A percentile compares a stretch with the other conserved stretches of the same genome.
These are phyloP conservation scores for Cordyceps cateniannulata DNA, from an alignment of 2,329 filamentous ascomycete genomes.

Conservation along the genomic window DNA sequence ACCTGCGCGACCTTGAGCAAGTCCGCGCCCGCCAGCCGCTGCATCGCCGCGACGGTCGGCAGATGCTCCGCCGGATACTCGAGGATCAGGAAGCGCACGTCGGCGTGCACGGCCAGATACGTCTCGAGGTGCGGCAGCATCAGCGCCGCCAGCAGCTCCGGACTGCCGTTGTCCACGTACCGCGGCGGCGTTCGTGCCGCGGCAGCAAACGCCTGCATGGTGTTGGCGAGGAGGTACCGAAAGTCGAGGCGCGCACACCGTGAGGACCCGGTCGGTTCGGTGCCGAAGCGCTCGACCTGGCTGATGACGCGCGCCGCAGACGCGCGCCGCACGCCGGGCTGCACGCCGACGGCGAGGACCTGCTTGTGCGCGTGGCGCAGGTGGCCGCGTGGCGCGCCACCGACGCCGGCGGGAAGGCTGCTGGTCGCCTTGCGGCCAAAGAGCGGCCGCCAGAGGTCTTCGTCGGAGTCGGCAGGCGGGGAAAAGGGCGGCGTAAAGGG, in stretches of 20 bases:
- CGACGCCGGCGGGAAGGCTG: constrained; percentile 24
- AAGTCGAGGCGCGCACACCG: constrained; percentile 53
- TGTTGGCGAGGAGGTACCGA: constrained; percentile 54
- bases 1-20: constrained; percentile 54
- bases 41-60: constrained; percentile 49
- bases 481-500: constrained; percentile 42
- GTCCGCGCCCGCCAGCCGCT: constrained; percentile 49
- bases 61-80: constrained; percentile 54
- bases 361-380: constrained; percentile 41
- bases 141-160: constrained; percentile 48
- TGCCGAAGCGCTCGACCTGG: constrained; percentile 49
- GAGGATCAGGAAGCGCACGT: constrained; percentile 50
- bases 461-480: constrained; percentile 28
- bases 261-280: constrained; percentile 40
- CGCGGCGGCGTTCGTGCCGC: constrained; percentile 35
- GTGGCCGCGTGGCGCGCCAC: constrained; percentile 15
- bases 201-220: constrained; percentile 52
- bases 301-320: constrained; percentile 42
- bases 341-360: constrained; percentile 53
- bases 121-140: constrained; percentile 55
- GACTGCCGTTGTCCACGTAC: constrained; percentile 42
- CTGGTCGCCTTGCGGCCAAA: constrained; percentile 31
- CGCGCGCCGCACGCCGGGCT: constrained; percentile 45
- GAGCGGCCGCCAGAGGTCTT: constrained; percentile 47
- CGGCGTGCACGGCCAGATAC: constrained; percentile 47